These are phyloP conservation scores for Teratosphaeriaceae sp. DNA, from an alignment of 2,329 filamentous ascomycete species.

Conservation along the genomic window DNA sequence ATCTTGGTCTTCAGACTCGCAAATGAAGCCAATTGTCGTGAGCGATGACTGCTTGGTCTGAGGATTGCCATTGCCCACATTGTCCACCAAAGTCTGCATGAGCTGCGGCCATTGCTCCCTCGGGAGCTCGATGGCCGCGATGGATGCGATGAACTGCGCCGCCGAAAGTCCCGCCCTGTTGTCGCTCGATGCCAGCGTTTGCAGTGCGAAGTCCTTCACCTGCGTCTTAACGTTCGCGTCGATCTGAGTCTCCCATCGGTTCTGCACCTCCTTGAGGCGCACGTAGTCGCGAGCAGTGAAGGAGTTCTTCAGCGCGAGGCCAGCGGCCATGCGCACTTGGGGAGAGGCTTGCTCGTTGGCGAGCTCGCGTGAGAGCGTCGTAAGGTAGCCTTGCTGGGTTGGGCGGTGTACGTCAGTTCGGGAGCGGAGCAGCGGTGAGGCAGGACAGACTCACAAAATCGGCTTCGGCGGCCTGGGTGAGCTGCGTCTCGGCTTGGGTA, in stretches of 20 bases:
- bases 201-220: conserved; percentile 85
- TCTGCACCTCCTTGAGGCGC: conserved; percentile 82
- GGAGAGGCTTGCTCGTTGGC: conserved; percentile 80
- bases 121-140: conserved; percentile 91
- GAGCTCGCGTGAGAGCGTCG: conserved; percentile 86
- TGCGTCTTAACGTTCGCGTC: conserved; percentile 74
- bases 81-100: conserved; percentile 82
- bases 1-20: conserved; percentile 87
- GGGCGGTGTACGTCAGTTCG: conserved; percentile 9
- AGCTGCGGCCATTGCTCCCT: conserved; percentile 89
- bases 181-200: conserved; percentile 75
- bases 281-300: conserved; percentile 88
- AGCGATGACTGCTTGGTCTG: conserved; percentile 92
- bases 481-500: conserved; percentile 88
- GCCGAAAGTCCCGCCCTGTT: conserved; percentile 79
- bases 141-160: conserved; percentile 90
- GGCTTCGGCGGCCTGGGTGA: conserved; percentile 82
- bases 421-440: conserved; percentile 4
- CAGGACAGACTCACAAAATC: conserved; percentile 73
- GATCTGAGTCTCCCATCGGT: conserved; percentile 84
- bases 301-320: conserved; percentile 95
- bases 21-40: conserved; percentile 96
- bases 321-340: conserved; percentile 86
- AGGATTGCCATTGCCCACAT: conserved; percentile 78
- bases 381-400: conserved; percentile 77